Base-by-base conservation (phyloP, 148 eudicot genomes). In the Amaranthus hypochondriacus region DNA sequence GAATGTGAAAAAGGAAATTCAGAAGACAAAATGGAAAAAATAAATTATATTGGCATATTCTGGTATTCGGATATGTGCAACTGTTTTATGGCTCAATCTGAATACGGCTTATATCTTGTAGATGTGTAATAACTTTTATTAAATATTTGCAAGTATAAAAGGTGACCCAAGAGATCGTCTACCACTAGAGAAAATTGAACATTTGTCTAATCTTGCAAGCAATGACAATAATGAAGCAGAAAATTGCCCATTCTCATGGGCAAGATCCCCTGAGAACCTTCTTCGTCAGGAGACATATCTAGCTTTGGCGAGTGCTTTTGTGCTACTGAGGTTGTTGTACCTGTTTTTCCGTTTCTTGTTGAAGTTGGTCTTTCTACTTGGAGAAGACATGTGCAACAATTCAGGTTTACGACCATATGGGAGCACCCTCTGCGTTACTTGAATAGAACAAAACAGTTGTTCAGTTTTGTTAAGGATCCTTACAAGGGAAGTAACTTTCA, bases 161-260 rank as follows among this genome's bases (percentile, higher is more conserved):
- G 48, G 79, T 51, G 81, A 82, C 69, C 68, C n/a, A n/a, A n/a
- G 82, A 65, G 83, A 87, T 75, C 81, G 72, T 66, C 59, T 75
- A 67, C 81, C 80, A n/a, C 71, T 85, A 56, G 84, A 79, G 75
- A 85, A 80, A 78, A 79, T 80, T 21, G 83, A 71, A 65, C 79
- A 77, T 55, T 69, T 81, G 12, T 83, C 83, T 63, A 62, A 82
- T 76, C 69, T 74, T 10, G 87, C 77, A 42, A 83, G 75, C 18
- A 76, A 72, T 48, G 69, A 71, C 53, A 51, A 56, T 13, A 66
- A 4, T 56, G 86, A 83, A 73, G 73, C 18, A 49, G 97, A 91
- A 82, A 83, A 75, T 66, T 91, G 97, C 74, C 98, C 98, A 52
- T 94, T 91, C 75, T 84, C 98, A 9, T 94, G 97, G 97, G 91